These are phyloP conservation scores for Globisporangium echinulatum DNA, from an alignment of 352 stramenopile genomes.

Conservation along the genomic window DNA sequence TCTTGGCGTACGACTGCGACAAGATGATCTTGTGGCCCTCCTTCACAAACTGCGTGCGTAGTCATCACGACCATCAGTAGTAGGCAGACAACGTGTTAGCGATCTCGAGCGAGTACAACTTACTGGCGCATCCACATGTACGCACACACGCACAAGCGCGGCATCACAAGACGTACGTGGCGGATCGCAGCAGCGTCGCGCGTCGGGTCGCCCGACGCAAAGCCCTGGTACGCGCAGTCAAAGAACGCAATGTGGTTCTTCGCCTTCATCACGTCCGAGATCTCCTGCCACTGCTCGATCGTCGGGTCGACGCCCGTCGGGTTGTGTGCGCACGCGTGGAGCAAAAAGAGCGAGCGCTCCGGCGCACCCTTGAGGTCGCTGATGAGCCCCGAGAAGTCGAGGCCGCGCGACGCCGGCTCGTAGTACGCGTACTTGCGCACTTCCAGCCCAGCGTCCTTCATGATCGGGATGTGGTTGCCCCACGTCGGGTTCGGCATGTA, in stretches of 20 bases:
- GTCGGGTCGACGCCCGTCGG: conserved; percentile 97
- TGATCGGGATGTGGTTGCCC: conserved; percentile 98
- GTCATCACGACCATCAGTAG: too few relatives aligned
- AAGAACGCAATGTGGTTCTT: conserved; percentile 98
- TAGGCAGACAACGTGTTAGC: neutral
- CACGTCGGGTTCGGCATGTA: conserved; percentile 99
- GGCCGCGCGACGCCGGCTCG: conserved; percentile 69
- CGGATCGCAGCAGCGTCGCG: conserved; percentile 94
- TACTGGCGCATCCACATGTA: neutral
- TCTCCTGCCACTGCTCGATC: conserved; percentile 96
- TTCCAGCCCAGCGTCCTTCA: conserved; percentile 81
- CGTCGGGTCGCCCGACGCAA: conserved; percentile 95
- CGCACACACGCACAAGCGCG: neutral
- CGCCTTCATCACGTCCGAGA: conserved; percentile 93
- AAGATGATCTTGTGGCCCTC: conserved; percentile 97
- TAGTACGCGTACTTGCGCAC: conserved; percentile 84
- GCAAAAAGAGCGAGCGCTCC: conserved; percentile 93
- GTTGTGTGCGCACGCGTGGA: conserved; percentile 99
- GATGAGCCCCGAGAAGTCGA: conserved; percentile 94
- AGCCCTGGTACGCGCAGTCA: conserved; percentile 99
- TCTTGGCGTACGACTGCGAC: conserved; percentile 99
- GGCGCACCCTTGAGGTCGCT: conserved; percentile 93
- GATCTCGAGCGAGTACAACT: neutral
- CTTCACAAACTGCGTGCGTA: conserved; percentile 88
- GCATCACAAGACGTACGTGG: conserved; percentile 35